phyloP scores from a whole-genome alignment of 2,329 filamentous ascomycete genomes.

The Aspergillus arachidicola region DNA sequence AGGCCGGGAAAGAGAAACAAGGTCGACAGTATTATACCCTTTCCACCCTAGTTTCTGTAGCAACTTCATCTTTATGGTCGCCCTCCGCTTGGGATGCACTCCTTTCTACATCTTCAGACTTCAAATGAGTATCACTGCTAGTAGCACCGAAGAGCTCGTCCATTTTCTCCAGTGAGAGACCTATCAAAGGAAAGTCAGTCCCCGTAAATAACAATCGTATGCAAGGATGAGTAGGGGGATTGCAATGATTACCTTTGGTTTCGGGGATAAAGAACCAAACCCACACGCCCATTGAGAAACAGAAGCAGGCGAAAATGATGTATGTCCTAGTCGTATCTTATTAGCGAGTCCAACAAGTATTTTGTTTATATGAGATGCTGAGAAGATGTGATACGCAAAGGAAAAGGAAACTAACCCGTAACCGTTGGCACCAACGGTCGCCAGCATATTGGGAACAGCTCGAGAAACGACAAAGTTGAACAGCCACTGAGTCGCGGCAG shows the following conservation, averaged over 20 bases:
- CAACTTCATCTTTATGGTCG: conserved; percentile 13
- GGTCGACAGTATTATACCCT: neutral
- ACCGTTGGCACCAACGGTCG: conserved; percentile 52
- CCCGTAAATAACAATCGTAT: neutral
- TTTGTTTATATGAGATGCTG: neutral
- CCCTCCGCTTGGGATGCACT: conserved; percentile 1
- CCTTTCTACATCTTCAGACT: conserved; percentile 24
- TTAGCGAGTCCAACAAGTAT: too few species aligned
- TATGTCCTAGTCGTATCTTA: conserved; percentile 51
- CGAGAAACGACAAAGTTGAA: conserved; percentile 74
- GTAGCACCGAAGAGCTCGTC: conserved; percentile 67
- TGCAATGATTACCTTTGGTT: conserved; percentile 61
- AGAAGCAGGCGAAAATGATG: conserved; percentile 69
- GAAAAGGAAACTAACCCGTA: conserved; percentile 47
- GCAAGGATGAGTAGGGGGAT: neutral
- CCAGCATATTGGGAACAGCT: conserved; percentile 69
- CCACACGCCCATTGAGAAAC: conserved; percentile 66
- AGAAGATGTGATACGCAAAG: conserved; percentile 22
- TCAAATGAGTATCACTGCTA: conserved; percentile 45
- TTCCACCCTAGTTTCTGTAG: conserved; percentile 10
- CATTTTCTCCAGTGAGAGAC: conserved; percentile 64
- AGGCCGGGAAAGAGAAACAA: neutral
- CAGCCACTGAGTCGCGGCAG: conserved; percentile 70
- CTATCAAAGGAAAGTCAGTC: conserved; percentile 17
- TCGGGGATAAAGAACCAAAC: conserved; percentile 72